These are phyloP conservation scores for Themeda triandra DNA, from an alignment of 176 grass and related monocot genomes.

Conservation along the genomic window DNA sequence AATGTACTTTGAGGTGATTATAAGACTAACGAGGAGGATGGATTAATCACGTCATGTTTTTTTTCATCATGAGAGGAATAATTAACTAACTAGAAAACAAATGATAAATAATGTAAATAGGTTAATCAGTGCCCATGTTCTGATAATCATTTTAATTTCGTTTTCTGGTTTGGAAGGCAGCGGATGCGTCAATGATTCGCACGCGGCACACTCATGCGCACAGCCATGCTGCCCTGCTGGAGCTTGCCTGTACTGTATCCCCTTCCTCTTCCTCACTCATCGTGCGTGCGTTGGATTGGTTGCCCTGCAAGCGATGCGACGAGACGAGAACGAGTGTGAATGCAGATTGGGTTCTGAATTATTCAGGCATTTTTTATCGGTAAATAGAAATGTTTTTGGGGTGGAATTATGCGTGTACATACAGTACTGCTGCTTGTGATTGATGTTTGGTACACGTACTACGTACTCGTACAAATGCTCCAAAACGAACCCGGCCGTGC, in stretches of 20 bases:
- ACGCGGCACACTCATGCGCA: constrained; percentile 41
- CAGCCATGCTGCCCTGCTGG: constrained; percentile 54
- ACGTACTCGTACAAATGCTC: background rate
- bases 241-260: constrained; percentile 21
- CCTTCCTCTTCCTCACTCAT: background rate
- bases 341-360: background rate
- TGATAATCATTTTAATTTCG: background rate
- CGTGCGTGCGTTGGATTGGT: constrained; percentile 17
- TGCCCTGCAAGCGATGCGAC: background rate
- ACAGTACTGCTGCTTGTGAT: background rate
- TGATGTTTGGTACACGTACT: constrained; percentile 5
- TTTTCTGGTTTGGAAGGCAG: background rate
- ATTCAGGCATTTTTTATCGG: background rate
- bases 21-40: background rate
- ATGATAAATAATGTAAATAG: background rate
- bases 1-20: background rate
- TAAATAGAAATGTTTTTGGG: background rate
- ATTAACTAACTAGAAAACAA: background rate
- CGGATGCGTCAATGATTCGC: constrained; percentile 30
- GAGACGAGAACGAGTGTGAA: constrained; percentile 9
- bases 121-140: constrained; percentile 19
- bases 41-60: background rate
- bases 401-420: background rate
- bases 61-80: background rate
- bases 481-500: constrained; percentile 6